Evolutionary conservation across 306 rosid species (phyloP).

Genomic region (Trifolium subterraneum): DNA sequence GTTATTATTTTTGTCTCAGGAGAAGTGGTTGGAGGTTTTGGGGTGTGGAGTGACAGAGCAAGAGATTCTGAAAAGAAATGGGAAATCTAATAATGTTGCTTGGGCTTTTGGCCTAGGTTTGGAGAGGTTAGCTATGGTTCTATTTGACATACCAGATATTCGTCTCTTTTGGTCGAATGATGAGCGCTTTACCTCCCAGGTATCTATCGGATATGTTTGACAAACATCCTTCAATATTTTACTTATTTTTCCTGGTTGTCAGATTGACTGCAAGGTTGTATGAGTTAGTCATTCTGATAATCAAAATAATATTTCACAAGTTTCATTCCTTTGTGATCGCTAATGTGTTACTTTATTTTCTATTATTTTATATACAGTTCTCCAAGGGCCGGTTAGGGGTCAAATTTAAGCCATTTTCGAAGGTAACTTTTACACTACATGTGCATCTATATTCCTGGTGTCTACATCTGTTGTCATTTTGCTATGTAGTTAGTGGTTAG

Average conservation of each 20-base stretch:
- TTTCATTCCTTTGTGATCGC: conserved; percentile 35
- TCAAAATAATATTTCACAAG: background rate
- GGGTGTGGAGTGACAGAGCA: conserved; percentile 98
- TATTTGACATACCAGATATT: conserved; percentile 96
- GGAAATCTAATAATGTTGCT: conserved; percentile 77
- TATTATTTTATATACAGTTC: conserved; percentile 66
- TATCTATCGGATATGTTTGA: conserved; percentile 43
- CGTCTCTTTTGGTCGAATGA: conserved; percentile 95
- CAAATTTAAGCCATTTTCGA: conserved; percentile 90
- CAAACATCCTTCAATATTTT: conserved; percentile 32
- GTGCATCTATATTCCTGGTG: conserved; percentile 26
- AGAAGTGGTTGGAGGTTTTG: conserved; percentile 93
- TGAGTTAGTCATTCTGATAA: conserved; percentile 35
- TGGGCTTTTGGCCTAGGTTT: conserved; percentile 99
- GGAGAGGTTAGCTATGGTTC: conserved; percentile 98
- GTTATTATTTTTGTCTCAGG: conserved; percentile 54
- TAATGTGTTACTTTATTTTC: conserved; percentile 31
- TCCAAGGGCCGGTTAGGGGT: conserved; percentile 74
- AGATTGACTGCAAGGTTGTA: conserved; percentile 26
- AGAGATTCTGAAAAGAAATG: conserved; percentile 86
- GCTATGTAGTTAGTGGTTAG: conserved; percentile 14
- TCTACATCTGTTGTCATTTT: conserved; percentile 31
- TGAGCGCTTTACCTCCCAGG: conserved; percentile 97
- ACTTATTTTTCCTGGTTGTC: conserved; percentile 25
- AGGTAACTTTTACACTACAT: conserved; percentile 62